Conservation (phyloP, 2,329 filamentous ascomycete species). For the Xylaria sp. region DNA sequence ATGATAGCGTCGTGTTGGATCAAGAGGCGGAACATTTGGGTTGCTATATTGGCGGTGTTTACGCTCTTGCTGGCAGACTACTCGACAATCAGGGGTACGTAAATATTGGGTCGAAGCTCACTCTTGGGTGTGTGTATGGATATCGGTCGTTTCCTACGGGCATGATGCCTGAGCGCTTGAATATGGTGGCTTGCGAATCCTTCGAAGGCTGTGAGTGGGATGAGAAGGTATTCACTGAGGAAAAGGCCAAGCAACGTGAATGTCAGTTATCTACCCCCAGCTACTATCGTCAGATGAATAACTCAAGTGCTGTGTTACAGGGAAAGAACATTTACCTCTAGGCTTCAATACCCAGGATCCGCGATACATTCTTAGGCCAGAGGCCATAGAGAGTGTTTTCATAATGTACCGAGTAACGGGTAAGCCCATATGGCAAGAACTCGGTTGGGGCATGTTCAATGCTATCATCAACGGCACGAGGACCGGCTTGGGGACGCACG, state of each 20-base stretch:
- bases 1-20: conserved; percentile 43
- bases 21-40: conserved; percentile 67
- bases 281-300: not conserved
- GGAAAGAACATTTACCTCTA: conserved; percentile 50
- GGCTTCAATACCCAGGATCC: conserved; percentile 67
- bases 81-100: conserved; percentile 65
- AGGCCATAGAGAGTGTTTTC: conserved; percentile 51
- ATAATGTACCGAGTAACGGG: conserved; percentile 49
- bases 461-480: conserved; percentile 44
- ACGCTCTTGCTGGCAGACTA: conserved; percentile 72
- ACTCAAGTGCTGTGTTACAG: conserved; percentile 33
- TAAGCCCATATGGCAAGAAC: conserved; percentile 42
- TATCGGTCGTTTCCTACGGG: conserved; percentile 67
- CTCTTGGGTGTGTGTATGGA: conserved; percentile 71
- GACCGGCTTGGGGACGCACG: conserved; percentile 43
- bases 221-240: conserved; percentile 37
- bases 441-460: conserved; percentile 49
- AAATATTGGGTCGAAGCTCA: conserved; percentile 65
- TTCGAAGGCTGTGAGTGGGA: conserved; percentile 50
- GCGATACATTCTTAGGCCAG: conserved; percentile 49
- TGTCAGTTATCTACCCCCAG: conserved; percentile 35
- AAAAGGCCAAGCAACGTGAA: conserved; percentile 40
- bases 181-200: conserved; percentile 56
- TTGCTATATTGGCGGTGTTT: conserved; percentile 78
- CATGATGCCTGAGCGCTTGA: conserved; percentile 70